Conservation (phyloP, 805 yeast genomes). For the Grigorovia yakushimaensis region DNA sequence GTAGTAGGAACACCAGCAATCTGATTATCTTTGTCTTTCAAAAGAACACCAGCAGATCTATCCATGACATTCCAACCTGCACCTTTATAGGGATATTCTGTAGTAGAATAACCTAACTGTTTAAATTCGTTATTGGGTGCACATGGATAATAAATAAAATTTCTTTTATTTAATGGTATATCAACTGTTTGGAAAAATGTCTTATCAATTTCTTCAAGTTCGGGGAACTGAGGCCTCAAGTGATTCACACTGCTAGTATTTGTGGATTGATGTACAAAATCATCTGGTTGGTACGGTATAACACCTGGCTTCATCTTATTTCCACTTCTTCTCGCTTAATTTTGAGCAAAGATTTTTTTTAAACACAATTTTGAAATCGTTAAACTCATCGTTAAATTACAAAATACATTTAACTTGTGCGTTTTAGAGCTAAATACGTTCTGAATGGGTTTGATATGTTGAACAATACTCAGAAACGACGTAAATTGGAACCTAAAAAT, state of each 20-base stretch:
- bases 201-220: conserved; percentile 12
- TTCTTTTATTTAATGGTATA: conserved; percentile 67
- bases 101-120: conserved; percentile 53
- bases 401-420: too few species aligned
- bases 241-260: background rate
- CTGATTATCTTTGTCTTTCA: conserved; percentile 28
- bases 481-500: background rate
- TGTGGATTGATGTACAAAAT: conserved; percentile 11
- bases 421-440: too few species aligned
- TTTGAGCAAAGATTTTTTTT: background rate
- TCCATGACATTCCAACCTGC: conserved; percentile 36
- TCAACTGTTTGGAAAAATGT: conserved; percentile 43
- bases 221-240: conserved; percentile 18
- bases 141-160: conserved; percentile 74
- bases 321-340: background rate
- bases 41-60: conserved; percentile 47
- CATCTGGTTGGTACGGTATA: conserved; percentile 23
- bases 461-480: background rate
- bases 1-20: conserved; percentile 42
- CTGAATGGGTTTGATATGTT: background rate
- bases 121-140: conserved; percentile 54
- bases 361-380: background rate
- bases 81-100: conserved; percentile 56
- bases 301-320: conserved; percentile 20
- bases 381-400: background rate